Base-by-base conservation (phyloP, 345 rosid genomes). In the Trapa incisa region DNA sequence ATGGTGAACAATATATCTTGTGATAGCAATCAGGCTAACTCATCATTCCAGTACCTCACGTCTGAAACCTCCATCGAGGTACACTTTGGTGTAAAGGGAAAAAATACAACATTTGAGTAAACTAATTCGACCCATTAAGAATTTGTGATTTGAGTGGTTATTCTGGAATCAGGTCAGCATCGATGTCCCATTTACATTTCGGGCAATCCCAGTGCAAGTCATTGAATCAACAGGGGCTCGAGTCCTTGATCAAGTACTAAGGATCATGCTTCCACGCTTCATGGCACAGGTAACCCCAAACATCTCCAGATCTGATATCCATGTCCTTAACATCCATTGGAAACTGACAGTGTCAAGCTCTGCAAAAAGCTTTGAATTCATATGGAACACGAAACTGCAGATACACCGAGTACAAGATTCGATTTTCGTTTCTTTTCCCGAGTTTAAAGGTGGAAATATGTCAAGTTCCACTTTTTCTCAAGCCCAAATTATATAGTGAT, bases 1-100 rank as follows among this genome's bases (percentile, higher is more conserved):
- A 88, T 90, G 97, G 87, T 84, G 78, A 93, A 93, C 66, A 81
- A 41, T 78, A 87, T 93, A 74, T 85, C 97, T 50, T 93, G 86
- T 69, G 87, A 67, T 61, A 72, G 73, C 78, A 78, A 47, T 54
- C 61, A 32, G 68, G 70, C 75, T 50, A 73, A 69, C 15, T 79
- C 97, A 37, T 70, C 69, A 47, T 75, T 76, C 67, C 91, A 84
- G 70, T 77, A 69, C 65, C 86, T 93, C 75, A 87, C 89, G 69
- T 93, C 97, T 16, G 96, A 93, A 76, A 88, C 96, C 77, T 79
- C 87, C 61, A 93, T 90, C 29, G 94, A 93, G 94, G 98, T 90
- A 66, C 37, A 69, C 5, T 47, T 54, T 32, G 14, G 5, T 4
- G 35, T 1, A 33, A 33, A 29, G 7, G 33, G 32, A 1, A 12